Evolutionary conservation across 495 filamentous ascomycete species (phyloP).

Genomic region (Collariella sp.): DNA sequence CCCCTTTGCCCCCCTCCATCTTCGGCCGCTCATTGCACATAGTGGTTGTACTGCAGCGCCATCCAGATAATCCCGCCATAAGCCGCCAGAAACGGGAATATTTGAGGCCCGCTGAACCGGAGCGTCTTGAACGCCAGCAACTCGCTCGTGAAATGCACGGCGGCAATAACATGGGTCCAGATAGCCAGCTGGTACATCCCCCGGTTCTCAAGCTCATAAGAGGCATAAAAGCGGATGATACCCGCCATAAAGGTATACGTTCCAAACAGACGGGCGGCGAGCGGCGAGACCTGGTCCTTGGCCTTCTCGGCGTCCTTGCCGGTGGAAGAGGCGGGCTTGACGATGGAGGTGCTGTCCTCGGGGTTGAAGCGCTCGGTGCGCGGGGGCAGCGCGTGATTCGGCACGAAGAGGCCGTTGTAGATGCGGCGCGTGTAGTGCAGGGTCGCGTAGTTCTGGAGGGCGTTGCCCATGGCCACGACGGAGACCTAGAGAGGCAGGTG

Average conservation of each 20-base stretch:
- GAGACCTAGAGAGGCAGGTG: conserved; percentile 48
- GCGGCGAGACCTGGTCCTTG: conserved; percentile 52
- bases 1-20: not conserved
- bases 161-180: conserved; percentile 72
- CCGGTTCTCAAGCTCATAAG: conserved; percentile 68
- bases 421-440: conserved; percentile 65
- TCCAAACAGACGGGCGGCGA: conserved; percentile 78
- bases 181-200: conserved; percentile 68
- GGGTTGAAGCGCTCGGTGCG: conserved; percentile 30
- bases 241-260: conserved; percentile 78
- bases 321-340: conserved; percentile 40
- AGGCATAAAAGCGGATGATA: conserved; percentile 73
- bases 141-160: conserved; percentile 74
- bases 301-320: conserved; percentile 41
- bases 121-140: conserved; percentile 67
- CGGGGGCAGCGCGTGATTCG: conserved; percentile 30
- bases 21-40: conserved; percentile 38
- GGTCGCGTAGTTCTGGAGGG: conserved; percentile 69
- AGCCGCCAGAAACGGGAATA: conserved; percentile 65
- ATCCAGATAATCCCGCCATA: conserved; percentile 72
- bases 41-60: conserved; percentile 57
- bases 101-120: conserved; percentile 56
- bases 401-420: conserved; percentile 52
- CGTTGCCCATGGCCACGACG: conserved; percentile 69
- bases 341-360: conserved; percentile 35